Base-by-base conservation (phyloP, 352 stramenopile genomes). In the Aphanomyces astaci region DNA sequence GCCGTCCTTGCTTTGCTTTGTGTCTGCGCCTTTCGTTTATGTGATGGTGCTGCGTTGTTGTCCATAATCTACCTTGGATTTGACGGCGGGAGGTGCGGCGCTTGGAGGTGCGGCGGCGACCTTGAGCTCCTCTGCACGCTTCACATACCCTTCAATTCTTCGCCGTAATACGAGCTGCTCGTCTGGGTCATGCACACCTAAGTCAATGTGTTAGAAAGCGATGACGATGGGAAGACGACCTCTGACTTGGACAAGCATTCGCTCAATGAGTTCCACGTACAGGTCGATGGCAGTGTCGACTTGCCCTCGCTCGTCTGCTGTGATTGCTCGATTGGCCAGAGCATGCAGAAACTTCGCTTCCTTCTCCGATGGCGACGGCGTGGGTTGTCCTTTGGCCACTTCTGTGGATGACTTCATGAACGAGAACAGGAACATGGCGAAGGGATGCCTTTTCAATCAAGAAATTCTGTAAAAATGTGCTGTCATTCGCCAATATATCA, bases 81-180 rank as follows among this genome's bases (percentile, higher is more conserved):
- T 22, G 25, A 59, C 25, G 22, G 22, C 25, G 52, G 22, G 7
- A 33, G 7, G 30, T 56, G 49, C 7, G 36, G 36, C 36, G 7
- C 7, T 49, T 54, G 30, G 39, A 15, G 62, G 45, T 13, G 22
- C 5, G 15, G 33, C n/a, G 19, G 33, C 4, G 0, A 77, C 73
- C 48, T 92, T 92, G 3, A 94, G 52, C 25, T 80, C 66, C 76
- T 94, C 86, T 0, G 86, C 86, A 11, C 86, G 75, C 39, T 84
- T 72, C 80, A 94, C 92, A 66, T 90, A 92, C 66, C 88, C 82
- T 32, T 90, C 75, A 31, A 92, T 92, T 63, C 88, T 75, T 64
- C 2, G 87, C 80, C 4, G 77, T 59, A 4, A 66, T 60, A 25
- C 77, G 64, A 33, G 75, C 77, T 90, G 53, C 64, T 57, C 24